Conservation (phyloP, 768 basidiomycete genomes). For the Boletus subparvulus region DNA sequence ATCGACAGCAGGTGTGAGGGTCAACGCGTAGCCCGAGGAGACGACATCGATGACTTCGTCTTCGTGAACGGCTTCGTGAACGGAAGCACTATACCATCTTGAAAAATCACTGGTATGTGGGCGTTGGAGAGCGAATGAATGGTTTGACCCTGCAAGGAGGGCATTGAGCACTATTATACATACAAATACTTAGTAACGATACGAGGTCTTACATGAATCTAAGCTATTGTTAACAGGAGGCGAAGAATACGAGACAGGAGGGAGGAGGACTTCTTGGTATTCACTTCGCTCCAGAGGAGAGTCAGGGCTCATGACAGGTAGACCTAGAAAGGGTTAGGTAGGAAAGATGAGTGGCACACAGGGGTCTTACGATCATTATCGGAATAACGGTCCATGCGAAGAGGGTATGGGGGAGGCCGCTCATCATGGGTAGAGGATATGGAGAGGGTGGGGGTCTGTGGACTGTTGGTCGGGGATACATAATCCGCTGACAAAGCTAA, state of each 20-base stretch:
- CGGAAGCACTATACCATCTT: constrained; percentile 10
- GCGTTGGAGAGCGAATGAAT: constrained; percentile 26
- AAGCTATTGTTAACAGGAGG: constrained; percentile 50
- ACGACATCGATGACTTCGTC: constrained; percentile 21
- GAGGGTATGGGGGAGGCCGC: constrained; percentile 36
- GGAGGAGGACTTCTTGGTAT: constrained; percentile 32
- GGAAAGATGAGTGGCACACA: neutral
- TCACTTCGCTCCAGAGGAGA: constrained; percentile 33
- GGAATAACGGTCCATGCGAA: constrained; percentile 29
- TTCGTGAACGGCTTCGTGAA: constrained; percentile 11
- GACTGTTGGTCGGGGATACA: constrained; percentile 40
- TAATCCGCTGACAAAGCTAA: constrained; percentile 48
- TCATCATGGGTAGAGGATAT: constrained; percentile 42
- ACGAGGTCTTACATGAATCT: constrained; percentile 74
- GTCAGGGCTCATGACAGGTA: constrained; percentile 34
- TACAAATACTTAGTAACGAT: constrained; percentile 66
- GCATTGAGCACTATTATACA: constrained; percentile 67
- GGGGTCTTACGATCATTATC: constrained; percentile 29
- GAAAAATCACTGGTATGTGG: constrained; percentile 32
- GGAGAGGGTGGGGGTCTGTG: constrained; percentile 49
- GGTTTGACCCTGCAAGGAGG: constrained; percentile 50
- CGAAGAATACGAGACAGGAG: constrained; percentile 30
- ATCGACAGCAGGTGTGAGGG: constrained; percentile 1
- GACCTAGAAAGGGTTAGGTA: constrained; percentile 15
- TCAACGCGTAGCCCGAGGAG: constrained; percentile 23